Percentiles rank a stretch among this genome's conserved stretches.
Evolutionary conservation across 2,329 filamentous ascomycete species (phyloP).

Genomic region (Colletotrichum sublineola): DNA sequence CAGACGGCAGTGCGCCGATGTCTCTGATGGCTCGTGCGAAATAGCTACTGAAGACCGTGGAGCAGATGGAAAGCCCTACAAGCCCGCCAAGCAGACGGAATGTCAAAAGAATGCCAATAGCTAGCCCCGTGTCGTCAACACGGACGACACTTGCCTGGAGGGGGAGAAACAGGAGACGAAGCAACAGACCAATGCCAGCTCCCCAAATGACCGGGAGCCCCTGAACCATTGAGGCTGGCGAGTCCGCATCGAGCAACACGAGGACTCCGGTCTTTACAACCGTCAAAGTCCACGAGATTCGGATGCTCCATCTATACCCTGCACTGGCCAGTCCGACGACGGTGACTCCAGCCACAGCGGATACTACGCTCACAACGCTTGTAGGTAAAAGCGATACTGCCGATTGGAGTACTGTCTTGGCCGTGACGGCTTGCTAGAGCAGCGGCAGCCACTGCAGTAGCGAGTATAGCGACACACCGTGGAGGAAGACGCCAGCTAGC

Average conservation of each 20-base stretch:
- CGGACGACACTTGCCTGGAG: not conserved
- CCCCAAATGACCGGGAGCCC: not conserved
- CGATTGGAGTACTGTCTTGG: too few relatives aligned
- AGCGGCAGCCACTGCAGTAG: too few relatives aligned
- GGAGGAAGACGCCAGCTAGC: too few relatives aligned
- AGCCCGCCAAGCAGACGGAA: not conserved
- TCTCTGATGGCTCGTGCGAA: not conserved
- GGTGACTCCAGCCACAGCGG: not conserved
- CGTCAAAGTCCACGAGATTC: not conserved
- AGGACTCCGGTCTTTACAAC: not conserved
- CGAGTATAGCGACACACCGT: too few relatives aligned
- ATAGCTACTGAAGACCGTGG: not conserved
- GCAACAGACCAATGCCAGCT: not conserved
- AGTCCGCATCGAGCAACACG: not conserved
- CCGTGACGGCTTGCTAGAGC: too few relatives aligned
- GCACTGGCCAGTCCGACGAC: not conserved
- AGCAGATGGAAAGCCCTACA: not conserved
- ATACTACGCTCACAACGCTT: not conserved
- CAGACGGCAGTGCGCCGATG: not conserved
- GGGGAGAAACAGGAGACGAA: not conserved
- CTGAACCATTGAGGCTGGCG: not conserved
- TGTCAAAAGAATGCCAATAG: not conserved
- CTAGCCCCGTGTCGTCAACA: not conserved
- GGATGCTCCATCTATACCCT: not conserved
- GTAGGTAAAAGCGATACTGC: not conserved